These are phyloP conservation scores for Xylaria sp. DNA, from an alignment of 2,329 filamentous ascomycete species.

Conservation along the genomic window DNA sequence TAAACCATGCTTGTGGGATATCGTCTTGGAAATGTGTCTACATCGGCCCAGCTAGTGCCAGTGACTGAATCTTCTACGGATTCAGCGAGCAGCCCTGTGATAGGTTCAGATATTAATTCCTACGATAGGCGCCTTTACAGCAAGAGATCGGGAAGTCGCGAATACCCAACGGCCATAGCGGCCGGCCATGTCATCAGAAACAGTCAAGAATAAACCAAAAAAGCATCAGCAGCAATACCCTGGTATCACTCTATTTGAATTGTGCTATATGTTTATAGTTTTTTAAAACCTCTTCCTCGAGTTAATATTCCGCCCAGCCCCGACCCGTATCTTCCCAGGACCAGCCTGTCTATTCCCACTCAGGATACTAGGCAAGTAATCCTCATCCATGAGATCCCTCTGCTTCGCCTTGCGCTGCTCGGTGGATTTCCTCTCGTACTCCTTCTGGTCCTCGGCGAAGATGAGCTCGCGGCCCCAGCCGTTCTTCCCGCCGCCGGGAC, in stretches of 20 bases:
- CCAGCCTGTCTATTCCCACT: conserved; percentile 77
- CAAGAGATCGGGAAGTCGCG: background rate
- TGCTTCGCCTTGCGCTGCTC: conserved; percentile 75
- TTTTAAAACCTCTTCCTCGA: conserved; percentile 67
- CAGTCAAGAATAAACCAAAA: conserved; percentile 3
- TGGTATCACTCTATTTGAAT: conserved; percentile 40
- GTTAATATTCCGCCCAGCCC: conserved; percentile 88
- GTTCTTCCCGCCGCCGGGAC: conserved; percentile 77
- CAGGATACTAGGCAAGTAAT: conserved; percentile 87
- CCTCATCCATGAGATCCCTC: conserved; percentile 92
- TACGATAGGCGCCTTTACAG: background rate
- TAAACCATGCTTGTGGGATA: background rate
- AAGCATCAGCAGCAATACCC: background rate
- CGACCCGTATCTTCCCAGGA: conserved; percentile 77
- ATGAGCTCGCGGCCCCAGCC: conserved; percentile 89
- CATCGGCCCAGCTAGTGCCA: background rate
- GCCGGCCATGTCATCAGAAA: background rate
- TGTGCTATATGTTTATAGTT: background rate
- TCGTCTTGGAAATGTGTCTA: background rate
- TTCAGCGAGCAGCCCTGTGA: background rate
- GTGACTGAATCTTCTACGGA: background rate
- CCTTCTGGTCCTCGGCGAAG: conserved; percentile 94
- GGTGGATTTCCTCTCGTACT: conserved; percentile 75
- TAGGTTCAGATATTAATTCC: background rate
- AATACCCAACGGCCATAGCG: background rate